phyloP scores from a whole-genome alignment of 2,329 filamentous ascomycete genomes.

The Fusarium neocosmosporiellum region DNA sequence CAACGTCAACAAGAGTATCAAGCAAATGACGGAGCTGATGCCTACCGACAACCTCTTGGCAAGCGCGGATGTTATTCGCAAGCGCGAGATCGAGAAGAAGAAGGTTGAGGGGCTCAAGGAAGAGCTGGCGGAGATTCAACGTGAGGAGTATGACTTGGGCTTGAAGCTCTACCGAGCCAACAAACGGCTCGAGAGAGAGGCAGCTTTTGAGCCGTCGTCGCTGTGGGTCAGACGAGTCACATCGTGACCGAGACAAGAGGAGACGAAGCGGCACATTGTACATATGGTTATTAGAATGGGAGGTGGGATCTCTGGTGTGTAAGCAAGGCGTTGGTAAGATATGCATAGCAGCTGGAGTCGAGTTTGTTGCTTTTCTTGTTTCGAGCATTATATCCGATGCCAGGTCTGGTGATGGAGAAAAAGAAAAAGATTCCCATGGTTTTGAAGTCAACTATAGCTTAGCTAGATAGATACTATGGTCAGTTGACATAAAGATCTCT shows the following conservation, averaged over 20 bases:
- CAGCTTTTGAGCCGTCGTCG: slow-evolving; percentile 72
- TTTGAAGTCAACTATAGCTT: slow-evolving; percentile 13
- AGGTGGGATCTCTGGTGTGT: slow-evolving; percentile 11
- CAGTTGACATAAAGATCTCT: slow-evolving; percentile 4
- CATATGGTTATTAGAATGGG: slow-evolving; percentile 7
- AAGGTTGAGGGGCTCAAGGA: slow-evolving; percentile 74
- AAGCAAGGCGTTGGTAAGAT: slow-evolving; percentile 39
- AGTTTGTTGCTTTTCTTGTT: slow-evolving; percentile 20
- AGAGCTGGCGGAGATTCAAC: slow-evolving; percentile 78
- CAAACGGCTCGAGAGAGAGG: slow-evolving; percentile 78
- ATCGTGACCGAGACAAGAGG: slow-evolving; percentile 54
- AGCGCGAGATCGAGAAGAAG: slow-evolving; percentile 67
- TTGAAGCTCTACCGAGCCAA: slow-evolving; percentile 79
- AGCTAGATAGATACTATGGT: slow-evolving; percentile 21
- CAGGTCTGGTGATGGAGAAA: slow-evolving; percentile 27
- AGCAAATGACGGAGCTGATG: slow-evolving; percentile 82
- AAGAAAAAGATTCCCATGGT: slow-evolving; percentile 19
- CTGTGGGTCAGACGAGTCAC: slow-evolving; percentile 86
- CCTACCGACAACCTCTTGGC: slow-evolving; percentile 76
- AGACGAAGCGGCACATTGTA: slow-evolving; percentile 1
- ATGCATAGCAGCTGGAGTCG: slow-evolving; percentile 40
- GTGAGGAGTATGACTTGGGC: slow-evolving; percentile 83
- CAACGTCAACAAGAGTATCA: slow-evolving; percentile 79
- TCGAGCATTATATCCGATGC: slow-evolving; percentile 17
- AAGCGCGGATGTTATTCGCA: slow-evolving; percentile 70